Conservation (phyloP, 1,284 basidiomycete genomes). For the Heliocybe sulcata region DNA sequence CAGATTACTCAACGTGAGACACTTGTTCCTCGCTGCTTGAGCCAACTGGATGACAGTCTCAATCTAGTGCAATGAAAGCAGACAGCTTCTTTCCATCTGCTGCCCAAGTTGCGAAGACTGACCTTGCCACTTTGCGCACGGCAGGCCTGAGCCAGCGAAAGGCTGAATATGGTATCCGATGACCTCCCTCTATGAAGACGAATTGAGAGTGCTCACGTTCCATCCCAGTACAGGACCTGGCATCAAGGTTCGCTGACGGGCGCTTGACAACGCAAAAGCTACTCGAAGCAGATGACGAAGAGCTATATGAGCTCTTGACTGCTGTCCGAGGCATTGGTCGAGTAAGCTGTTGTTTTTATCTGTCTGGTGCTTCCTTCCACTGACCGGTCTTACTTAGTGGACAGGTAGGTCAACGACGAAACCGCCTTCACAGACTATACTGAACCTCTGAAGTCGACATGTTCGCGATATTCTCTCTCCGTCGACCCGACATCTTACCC, state of each 20-base stretch:
- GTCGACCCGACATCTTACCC: slow-evolving; percentile 77
- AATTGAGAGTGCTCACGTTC: background rate
- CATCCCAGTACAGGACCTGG: slow-evolving; percentile 66
- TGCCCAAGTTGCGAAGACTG: slow-evolving; percentile 53
- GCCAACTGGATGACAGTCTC: background rate
- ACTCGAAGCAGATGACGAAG: slow-evolving; percentile 63
- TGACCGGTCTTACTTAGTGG: slow-evolving; percentile 29
- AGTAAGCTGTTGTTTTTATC: slow-evolving; percentile 30
- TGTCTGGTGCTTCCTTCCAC: background rate
- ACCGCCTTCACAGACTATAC: background rate
- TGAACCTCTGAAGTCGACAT: slow-evolving; percentile 43
- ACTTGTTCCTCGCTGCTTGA: background rate
- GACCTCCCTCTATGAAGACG: background rate
- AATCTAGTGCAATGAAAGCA: no score
- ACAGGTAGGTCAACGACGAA: slow-evolving; percentile 29
- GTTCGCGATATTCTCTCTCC: slow-evolving; percentile 85
- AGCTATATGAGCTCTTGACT: slow-evolving; percentile 68
- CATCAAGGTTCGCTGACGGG: slow-evolving; percentile 71
- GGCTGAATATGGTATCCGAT: slow-evolving; percentile 70
- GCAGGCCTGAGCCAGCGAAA: slow-evolving; percentile 79
- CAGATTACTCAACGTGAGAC: slow-evolving; percentile 30
- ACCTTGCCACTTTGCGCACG: slow-evolving; percentile 49
- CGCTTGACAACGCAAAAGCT: slow-evolving; percentile 69
- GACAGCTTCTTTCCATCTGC: slow-evolving; percentile 61
- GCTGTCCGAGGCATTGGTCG: slow-evolving; percentile 77